These are phyloP conservation scores for Fraxinus floribunda DNA, from an alignment of 305 asterid species.

Conservation along the genomic window DNA sequence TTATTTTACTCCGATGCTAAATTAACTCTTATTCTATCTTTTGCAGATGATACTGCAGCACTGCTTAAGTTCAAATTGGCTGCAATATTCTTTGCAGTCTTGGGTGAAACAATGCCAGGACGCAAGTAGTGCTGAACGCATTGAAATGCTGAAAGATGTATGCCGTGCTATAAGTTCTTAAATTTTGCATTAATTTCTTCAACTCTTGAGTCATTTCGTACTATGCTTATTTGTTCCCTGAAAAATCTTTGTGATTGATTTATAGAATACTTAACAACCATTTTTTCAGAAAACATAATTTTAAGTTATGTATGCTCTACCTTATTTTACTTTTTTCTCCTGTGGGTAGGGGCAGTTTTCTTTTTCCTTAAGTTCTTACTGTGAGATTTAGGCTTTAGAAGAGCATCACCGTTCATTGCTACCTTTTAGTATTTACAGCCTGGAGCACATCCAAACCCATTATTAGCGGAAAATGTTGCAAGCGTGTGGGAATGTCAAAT, in stretches of 20 bases:
- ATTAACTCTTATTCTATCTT: constrained; percentile 22
- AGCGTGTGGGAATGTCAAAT: not conserved
- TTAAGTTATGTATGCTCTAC: not conserved
- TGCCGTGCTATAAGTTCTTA: constrained; percentile 15
- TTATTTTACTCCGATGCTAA: constrained; percentile 9
- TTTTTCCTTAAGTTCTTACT: not conserved
- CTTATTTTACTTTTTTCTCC: not conserved
- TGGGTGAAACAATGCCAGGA: constrained; percentile 78
- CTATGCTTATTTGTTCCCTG: constrained; percentile 23
- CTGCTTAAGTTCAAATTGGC: constrained; percentile 58
- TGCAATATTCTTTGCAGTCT: constrained; percentile 49
- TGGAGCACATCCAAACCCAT: not conserved
- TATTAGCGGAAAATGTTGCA: not conserved
- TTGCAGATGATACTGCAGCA: constrained; percentile 74
- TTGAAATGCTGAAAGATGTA: constrained; percentile 93
- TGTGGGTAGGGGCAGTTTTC: not conserved
- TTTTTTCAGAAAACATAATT: not conserved
- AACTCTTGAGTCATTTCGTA: constrained; percentile 15
- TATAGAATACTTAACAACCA: not conserved
- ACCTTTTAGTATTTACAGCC: not conserved
- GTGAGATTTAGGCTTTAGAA: not conserved
- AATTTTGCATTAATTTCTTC: not conserved
- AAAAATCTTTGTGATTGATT: constrained; percentile 13
- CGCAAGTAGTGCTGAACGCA: constrained; percentile 75
- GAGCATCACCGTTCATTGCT: not conserved